Conservation (phyloP, 805 yeast genomes). For the Scheffersomyces amazonensis region DNA sequence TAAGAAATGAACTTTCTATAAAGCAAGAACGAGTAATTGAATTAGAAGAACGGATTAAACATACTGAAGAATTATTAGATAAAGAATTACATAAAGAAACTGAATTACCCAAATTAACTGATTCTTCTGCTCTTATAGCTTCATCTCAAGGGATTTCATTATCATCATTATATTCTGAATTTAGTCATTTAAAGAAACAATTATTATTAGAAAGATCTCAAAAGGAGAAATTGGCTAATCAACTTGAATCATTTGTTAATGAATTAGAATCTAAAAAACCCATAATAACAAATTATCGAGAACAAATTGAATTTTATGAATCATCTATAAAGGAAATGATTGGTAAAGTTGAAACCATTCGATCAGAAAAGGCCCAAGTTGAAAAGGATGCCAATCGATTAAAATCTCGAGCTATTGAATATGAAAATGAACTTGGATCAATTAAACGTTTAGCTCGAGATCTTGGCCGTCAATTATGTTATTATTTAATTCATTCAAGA, state of each 20-base stretch:
- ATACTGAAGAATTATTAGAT: conserved; percentile 42
- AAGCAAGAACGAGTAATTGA: conserved; percentile 30
- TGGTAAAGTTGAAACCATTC: conserved; percentile 49
- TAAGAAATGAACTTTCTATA: conserved; percentile 31
- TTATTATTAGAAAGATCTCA: conserved; percentile 67
- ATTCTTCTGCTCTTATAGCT: conserved; percentile 54
- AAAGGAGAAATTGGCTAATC: conserved; percentile 66
- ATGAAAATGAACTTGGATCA: conserved; percentile 44
- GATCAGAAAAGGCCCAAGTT: conserved; percentile 47
- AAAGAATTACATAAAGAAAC: conserved; percentile 36
- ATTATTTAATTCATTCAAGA: conserved; percentile 63
- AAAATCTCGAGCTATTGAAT: conserved; percentile 35
- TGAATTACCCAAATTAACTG: conserved; percentile 45
- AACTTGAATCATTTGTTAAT: conserved; percentile 65
- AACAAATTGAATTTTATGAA: conserved; percentile 54
- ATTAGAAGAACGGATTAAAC: conserved; percentile 32
- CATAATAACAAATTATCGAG: conserved; percentile 60
- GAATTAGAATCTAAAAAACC: conserved; percentile 84
- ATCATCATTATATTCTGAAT: conserved; percentile 64
- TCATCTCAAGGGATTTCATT: conserved; percentile 51
- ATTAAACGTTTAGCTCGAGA: conserved; percentile 63
- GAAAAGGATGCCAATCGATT: conserved; percentile 36
- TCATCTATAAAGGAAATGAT: conserved; percentile 52
- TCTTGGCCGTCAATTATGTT: conserved; percentile 79
- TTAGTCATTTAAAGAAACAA: conserved; percentile 60